phyloP scores from a whole-genome alignment of 2,329 filamentous ascomycete genomes.

The Phialophora macrospora region DNA sequence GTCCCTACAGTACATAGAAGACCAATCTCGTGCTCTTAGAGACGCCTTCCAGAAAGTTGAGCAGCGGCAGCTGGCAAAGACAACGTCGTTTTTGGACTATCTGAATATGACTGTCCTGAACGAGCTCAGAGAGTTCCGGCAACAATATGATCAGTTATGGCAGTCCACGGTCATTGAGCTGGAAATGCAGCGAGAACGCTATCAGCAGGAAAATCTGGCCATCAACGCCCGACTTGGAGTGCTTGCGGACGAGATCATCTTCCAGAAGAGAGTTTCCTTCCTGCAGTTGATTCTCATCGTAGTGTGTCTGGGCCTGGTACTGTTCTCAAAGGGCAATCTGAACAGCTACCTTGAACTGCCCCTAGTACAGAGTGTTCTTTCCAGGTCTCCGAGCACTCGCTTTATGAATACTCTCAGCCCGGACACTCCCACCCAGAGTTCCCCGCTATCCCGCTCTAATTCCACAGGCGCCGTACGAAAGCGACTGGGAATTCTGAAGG shows the following conservation, averaged over 20 bases:
- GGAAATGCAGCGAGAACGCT: conserved; percentile 83
- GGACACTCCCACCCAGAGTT: conserved; percentile 30
- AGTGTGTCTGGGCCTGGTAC: conserved; percentile 82
- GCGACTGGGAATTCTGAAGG: conserved; percentile 36
- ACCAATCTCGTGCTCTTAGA: conserved; percentile 87
- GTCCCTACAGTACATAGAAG: conserved; percentile 93
- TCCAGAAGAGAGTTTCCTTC: conserved; percentile 88
- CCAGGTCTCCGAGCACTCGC: conserved; percentile 49
- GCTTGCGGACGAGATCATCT: conserved; percentile 87
- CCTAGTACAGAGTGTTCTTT: conserved; percentile 54
- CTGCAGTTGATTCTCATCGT: conserved; percentile 86
- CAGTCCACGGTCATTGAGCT: conserved; percentile 92
- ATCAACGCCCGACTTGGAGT: conserved; percentile 80
- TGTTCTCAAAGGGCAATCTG: conserved; percentile 65
- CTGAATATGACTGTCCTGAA: conserved; percentile 86
- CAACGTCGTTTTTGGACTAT: conserved; percentile 76
- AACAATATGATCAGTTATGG: conserved; percentile 95
- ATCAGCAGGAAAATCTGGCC: conserved; percentile 80
- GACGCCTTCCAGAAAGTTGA: conserved; percentile 87
- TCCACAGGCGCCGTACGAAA: conserved; percentile 22
- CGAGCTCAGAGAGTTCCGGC: conserved; percentile 76
- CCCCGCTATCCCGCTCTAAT: conserved; percentile 26
- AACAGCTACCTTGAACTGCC: conserved; percentile 53
- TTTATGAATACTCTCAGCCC: conserved; percentile 32
- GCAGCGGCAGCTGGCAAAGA: conserved; percentile 82